phyloP scores from a whole-genome alignment of 2,329 filamentous ascomycete genomes.

The Cladosporium sphaerospermum region DNA sequence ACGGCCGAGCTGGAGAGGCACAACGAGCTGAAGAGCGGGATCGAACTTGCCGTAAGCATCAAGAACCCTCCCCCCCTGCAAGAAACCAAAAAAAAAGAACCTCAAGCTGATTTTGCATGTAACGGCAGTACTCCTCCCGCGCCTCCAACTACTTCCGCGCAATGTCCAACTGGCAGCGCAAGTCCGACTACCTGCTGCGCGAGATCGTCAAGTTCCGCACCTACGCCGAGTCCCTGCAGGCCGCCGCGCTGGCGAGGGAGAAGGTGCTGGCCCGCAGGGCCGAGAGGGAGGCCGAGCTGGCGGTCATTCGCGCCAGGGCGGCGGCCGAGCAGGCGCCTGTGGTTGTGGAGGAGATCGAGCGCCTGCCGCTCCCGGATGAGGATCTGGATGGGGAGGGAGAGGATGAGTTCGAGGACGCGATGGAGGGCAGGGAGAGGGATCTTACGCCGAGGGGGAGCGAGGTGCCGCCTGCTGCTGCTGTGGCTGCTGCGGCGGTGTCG shows the following conservation, averaged over 20 bases:
- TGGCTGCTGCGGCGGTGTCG: background rate
- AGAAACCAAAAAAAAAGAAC: too few relatives aligned
- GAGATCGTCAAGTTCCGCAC: slow-evolving; percentile 97
- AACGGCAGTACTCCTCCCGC: slow-evolving; percentile 66
- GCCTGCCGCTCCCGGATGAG: background rate
- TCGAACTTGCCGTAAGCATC: slow-evolving; percentile 75
- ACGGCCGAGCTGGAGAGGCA: slow-evolving; percentile 81
- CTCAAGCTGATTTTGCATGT: too few relatives aligned
- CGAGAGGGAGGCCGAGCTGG: slow-evolving; percentile 6
- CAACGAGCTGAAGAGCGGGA: slow-evolving; percentile 78
- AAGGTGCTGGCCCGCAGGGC: slow-evolving; percentile 45
- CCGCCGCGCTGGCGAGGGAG: slow-evolving; percentile 62
- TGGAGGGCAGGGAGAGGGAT: background rate
- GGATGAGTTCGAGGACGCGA: background rate
- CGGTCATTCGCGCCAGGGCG: background rate
- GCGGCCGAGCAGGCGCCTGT: background rate
- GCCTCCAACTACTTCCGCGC: slow-evolving; percentile 75
- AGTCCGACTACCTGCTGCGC: slow-evolving; percentile 80
- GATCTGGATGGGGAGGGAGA: background rate
- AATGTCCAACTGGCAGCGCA: slow-evolving; percentile 95
- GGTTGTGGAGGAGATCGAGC: background rate
- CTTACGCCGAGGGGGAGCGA: slow-evolving; percentile 2
- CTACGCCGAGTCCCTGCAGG: slow-evolving; percentile 78
- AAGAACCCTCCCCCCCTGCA: too few relatives aligned
- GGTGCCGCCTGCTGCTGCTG: background rate